Percentiles rank a stretch among this genome's conserved stretches.
These are phyloP conservation scores for Rhizopogon vinicolor DNA, from an alignment of 768 basidiomycete genomes.

Conservation along the genomic window DNA sequence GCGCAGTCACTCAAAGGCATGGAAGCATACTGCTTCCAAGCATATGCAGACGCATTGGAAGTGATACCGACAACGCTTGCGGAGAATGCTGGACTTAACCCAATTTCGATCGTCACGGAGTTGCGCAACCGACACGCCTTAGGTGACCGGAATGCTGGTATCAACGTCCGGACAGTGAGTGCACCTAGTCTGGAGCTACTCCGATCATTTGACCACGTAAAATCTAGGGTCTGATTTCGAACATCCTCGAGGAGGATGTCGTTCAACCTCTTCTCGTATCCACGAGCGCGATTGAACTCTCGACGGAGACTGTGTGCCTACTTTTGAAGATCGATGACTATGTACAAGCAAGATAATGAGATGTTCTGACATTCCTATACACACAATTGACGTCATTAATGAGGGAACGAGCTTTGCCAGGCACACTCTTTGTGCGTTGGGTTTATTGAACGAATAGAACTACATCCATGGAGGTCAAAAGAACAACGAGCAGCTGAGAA, in stretches of 20 bases:
- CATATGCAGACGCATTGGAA: slow-evolving; percentile 95
- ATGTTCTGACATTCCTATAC: background rate
- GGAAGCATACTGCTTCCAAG: slow-evolving; percentile 99
- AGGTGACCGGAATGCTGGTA: slow-evolving; percentile 92
- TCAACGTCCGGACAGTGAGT: slow-evolving; percentile 93
- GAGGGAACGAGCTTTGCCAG: background rate
- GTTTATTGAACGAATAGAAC: too few relatives aligned
- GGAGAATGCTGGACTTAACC: slow-evolving; percentile 97
- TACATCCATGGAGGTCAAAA: too few relatives aligned
- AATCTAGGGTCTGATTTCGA: slow-evolving; percentile 85
- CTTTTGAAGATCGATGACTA: slow-evolving; percentile 95
- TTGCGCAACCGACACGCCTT: slow-evolving; percentile 94
- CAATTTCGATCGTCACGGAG: slow-evolving; percentile 97
- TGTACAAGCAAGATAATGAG: slow-evolving; percentile 63
- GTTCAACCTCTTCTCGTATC: slow-evolving; percentile 94
- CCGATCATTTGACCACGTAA: background rate
- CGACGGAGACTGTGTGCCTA: slow-evolving; percentile 97
- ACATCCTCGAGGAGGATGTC: slow-evolving; percentile 96
- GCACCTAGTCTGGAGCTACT: background rate
- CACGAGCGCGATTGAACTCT: slow-evolving; percentile 90
- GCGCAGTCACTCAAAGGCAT: slow-evolving; percentile 94
- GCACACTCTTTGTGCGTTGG: background rate
- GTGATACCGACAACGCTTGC: slow-evolving; percentile 97
- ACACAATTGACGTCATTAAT: background rate
- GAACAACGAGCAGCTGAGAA: background rate